Conservation (phyloP, 306 rosid genomes). For the Prunus kanzakura region DNA sequence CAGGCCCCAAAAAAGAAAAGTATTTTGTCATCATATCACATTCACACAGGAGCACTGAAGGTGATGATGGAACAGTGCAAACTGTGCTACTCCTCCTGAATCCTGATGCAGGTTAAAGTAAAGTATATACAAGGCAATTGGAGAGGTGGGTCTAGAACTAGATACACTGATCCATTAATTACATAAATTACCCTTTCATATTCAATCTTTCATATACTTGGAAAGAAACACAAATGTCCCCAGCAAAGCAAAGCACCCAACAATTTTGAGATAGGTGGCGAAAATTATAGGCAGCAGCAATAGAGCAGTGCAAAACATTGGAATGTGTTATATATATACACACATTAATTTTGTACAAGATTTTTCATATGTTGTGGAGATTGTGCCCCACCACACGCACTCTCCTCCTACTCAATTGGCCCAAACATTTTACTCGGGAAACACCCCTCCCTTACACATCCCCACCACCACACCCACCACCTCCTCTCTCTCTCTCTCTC, state of each 20-base stretch:
- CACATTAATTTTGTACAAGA: neutral
- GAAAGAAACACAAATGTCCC: conserved; percentile 17
- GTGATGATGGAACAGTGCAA: neutral
- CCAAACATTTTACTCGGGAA: conserved; percentile 34
- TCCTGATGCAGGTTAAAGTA: neutral
- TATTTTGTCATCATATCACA: neutral
- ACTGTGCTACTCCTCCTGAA: neutral
- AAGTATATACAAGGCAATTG: neutral
- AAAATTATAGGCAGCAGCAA: conserved; percentile 37
- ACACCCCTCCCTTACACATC: conserved; percentile 18
- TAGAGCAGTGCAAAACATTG: conserved; percentile 46
- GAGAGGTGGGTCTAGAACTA: neutral
- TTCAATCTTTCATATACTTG: neutral
- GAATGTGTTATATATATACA: conserved; percentile 29
- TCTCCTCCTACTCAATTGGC: conserved; percentile 23
- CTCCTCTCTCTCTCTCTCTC: neutral
- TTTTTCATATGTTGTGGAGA: conserved; percentile 2
- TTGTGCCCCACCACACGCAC: conserved; percentile 59
- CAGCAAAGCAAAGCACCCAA: conserved; percentile 25
- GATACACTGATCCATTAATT: neutral
- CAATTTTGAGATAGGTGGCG: conserved; percentile 42
- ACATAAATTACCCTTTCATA: neutral
- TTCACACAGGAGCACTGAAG: neutral
- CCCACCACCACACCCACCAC: conserved; percentile 21
- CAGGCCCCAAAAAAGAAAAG: neutral